Conservation (phyloP, 208 protist species). For the Novymonas esmeraldas region DNA sequence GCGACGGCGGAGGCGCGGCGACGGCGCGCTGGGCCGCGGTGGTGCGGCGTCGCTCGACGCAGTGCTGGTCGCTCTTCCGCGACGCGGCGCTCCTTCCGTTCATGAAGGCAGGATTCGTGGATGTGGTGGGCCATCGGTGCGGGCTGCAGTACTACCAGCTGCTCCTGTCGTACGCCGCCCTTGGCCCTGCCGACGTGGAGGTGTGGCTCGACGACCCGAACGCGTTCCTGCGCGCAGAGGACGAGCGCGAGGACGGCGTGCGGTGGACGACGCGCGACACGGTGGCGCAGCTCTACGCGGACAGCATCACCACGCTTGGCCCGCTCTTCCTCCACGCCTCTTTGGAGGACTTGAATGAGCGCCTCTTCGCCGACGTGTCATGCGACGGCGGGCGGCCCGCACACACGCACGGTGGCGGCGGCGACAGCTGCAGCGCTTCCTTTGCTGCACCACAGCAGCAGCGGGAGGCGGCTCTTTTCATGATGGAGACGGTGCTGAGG, state of each 20-base stretch:
- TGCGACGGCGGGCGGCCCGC: not conserved
- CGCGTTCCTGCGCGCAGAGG: slow-evolving; percentile 58
- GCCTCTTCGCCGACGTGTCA: slow-evolving; percentile 17
- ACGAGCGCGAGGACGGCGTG: slow-evolving; percentile 56
- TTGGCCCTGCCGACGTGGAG: slow-evolving; percentile 28
- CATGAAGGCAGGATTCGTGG: slow-evolving; percentile 20
- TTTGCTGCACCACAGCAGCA: slow-evolving; percentile 13
- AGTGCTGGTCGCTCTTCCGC: slow-evolving; percentile 31
- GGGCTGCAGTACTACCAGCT: slow-evolving; percentile 38
- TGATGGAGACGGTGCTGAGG: slow-evolving; percentile 44
- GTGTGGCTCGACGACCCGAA: slow-evolving; percentile 40
- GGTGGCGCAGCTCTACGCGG: slow-evolving; percentile 34
- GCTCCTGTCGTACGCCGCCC: slow-evolving; percentile 36
- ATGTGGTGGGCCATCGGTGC: slow-evolving; percentile 25
- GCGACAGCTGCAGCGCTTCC: not conserved
- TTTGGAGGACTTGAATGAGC: slow-evolving; percentile 38
- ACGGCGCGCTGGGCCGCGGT: slow-evolving; percentile 1
- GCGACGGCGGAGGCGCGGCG: not conserved
- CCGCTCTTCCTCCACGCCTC: slow-evolving; percentile 42
- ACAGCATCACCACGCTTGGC: slow-evolving; percentile 39
- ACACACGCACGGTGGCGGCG: not conserved
- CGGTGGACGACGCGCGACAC: slow-evolving; percentile 46
- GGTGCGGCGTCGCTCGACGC: slow-evolving; percentile 25
- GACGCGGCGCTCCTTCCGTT: slow-evolving; percentile 22
- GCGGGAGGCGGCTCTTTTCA: slow-evolving; percentile 59